Percentiles rank a stretch among this genome's conserved stretches.
Conservation (phyloP, 148 eudicot genomes). For the Rhododendron ferrugineum region DNA sequence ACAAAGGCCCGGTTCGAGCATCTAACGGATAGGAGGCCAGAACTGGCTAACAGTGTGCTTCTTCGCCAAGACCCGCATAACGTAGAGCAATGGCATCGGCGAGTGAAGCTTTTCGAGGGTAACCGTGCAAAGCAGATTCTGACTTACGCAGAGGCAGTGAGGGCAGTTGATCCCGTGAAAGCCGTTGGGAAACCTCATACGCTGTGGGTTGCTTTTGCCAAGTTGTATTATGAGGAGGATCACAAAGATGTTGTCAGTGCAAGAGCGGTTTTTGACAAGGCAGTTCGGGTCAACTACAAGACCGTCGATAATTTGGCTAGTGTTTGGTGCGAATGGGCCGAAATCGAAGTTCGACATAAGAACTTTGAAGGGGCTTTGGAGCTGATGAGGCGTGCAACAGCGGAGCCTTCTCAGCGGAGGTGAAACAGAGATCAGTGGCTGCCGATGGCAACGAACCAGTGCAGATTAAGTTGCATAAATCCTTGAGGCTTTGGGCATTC, state of each 20-base stretch:
- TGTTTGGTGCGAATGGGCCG: slow-evolving; percentile 99
- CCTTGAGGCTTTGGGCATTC: slow-evolving; percentile 77
- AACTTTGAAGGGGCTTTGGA: slow-evolving; percentile 71
- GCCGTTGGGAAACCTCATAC: slow-evolving; percentile 98
- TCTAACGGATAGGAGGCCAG: slow-evolving; percentile 84
- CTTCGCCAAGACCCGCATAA: slow-evolving; percentile 91
- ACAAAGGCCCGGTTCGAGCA: slow-evolving; percentile 70
- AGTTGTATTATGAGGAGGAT: slow-evolving; percentile 59
- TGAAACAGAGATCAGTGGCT: slow-evolving; percentile 77
- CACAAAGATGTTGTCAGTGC: slow-evolving; percentile 79
- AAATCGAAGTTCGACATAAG: slow-evolving; percentile 82
- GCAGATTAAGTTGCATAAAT: slow-evolving; percentile 84
- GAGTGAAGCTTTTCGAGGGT: slow-evolving; percentile 86
- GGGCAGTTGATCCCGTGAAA: slow-evolving; percentile 89
- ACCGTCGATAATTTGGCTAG: slow-evolving; percentile 88
- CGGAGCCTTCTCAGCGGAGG: slow-evolving; percentile 90
- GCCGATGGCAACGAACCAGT: slow-evolving; percentile 92
- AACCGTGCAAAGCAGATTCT: slow-evolving; percentile 79
- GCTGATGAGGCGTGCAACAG: slow-evolving; percentile 91
- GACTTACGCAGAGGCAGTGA: slow-evolving; percentile 89
- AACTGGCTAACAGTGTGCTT: slow-evolving; percentile 87
- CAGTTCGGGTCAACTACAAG: slow-evolving; percentile 87
- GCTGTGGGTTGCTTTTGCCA: slow-evolving; percentile 90
- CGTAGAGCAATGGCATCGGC: slow-evolving; percentile 96
- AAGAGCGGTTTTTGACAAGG: slow-evolving; percentile 83